Conservation (phyloP, 2,329 filamentous ascomycete species). For the Colletotrichum eremochloae region DNA sequence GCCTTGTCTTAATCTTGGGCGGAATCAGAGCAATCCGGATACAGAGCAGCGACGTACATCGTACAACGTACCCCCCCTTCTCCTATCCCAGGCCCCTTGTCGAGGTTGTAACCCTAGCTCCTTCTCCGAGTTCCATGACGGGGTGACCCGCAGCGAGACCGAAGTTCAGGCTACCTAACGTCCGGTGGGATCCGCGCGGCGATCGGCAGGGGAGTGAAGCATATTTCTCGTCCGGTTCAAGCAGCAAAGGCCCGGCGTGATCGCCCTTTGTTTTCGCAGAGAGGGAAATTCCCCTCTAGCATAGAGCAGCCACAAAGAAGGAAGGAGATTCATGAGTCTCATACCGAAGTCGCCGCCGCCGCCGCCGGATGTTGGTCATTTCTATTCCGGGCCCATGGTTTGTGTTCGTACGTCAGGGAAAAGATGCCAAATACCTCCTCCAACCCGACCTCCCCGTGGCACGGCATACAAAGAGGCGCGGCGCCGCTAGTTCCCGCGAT, state of each 20-base stretch:
- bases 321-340: background rate
- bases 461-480: background rate
- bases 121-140: constrained; percentile 18
- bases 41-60: background rate
- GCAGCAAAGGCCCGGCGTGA: constrained; percentile 19
- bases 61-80: background rate
- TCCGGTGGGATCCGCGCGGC: constrained; percentile 36
- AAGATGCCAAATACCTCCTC: background rate
- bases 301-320: background rate
- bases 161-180: constrained; percentile 35
- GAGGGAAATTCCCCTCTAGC: constrained; percentile 12
- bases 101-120: background rate
- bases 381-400: background rate
- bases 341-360: background rate
- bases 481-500: constrained; percentile 1
- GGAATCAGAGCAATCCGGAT: background rate
- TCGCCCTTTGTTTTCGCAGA: background rate
- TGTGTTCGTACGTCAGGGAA: background rate
- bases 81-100: background rate
- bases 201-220: constrained; percentile 27
- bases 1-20: background rate
- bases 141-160: constrained; percentile 28
- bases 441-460: background rate
- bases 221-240: constrained; percentile 21
- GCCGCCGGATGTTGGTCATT: constrained; percentile 2